Evolutionary conservation across 192 early-diverging fungal genomes (phyloP), one percentile per base, ranked within the genome.

Genomic region (Entophlyctis helioformis): DNA sequence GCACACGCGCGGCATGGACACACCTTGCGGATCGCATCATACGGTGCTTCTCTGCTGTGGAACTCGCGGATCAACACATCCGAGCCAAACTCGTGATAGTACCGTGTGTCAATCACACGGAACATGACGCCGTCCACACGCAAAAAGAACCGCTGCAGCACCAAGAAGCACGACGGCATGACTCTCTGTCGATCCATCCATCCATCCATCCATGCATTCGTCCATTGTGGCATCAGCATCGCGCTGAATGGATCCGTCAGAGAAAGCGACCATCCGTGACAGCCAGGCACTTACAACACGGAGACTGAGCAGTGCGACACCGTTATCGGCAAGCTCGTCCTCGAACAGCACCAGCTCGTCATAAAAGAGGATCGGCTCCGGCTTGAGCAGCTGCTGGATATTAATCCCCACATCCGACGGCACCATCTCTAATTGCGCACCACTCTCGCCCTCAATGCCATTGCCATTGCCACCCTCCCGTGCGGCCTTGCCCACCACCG

Each of bases 301-400:
- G 32, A 80, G 81, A 1, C 69, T 75, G 24, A 92, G 59, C 41
- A 86, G 67, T 12, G 88, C 83, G 0, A 80, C 77, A 21, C 95
- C 95, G 56, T 96, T 96, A 50, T 98, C 95, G 19, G 82, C 88
- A 41, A 98, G 63, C 59, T 98, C 95, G 54, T 98, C 95, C 55
- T 98, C 95, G 54, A 79, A 98, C 36, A 98, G 65, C 1, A 91
- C 77, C 39, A 89, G 77, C 49, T 98, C 89, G 59, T 94, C 92
- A 54, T 87, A 98, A 54, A 89, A 94, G 35, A 91, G 56, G 27
- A 98, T 98, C 0, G 83, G 83, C 39, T 98, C 93, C 12, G 65
- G 78, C 20, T 57, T 39, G 47, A 65, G 82, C 12, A 98, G 75
- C 39, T 72, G 70, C 6, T 78, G 76, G 20, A 90, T 68, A 63